Conservation (phyloP, 306 rosid genomes). For the Lathyrus aphaca region DNA sequence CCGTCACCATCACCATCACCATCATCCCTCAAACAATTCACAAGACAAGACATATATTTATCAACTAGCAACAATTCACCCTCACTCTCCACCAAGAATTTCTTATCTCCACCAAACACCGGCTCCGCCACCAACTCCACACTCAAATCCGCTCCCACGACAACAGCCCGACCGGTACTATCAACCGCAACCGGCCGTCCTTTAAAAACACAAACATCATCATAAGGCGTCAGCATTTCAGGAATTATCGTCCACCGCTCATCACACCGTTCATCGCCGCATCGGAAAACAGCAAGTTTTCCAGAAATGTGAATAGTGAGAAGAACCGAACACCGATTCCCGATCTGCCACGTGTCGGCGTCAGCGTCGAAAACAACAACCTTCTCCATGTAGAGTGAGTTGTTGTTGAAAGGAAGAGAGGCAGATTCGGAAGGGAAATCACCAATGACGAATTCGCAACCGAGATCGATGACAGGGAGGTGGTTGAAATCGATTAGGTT, state of each 20-base stretch:
- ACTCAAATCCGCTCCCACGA: slow-evolving; percentile 43
- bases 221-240: slow-evolving; percentile 68
- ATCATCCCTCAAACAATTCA: background rate
- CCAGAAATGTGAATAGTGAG: slow-evolving; percentile 87
- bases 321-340: slow-evolving; percentile 39
- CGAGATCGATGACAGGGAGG: slow-evolving; percentile 50
- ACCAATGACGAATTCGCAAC: slow-evolving; percentile 56
- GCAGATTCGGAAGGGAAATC: background rate
- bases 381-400: slow-evolving; percentile 67
- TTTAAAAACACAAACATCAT: slow-evolving; percentile 62
- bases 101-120: slow-evolving; percentile 92
- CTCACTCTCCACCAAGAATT: slow-evolving; percentile 64
- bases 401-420: background rate
- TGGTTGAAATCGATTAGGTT: slow-evolving; percentile 42
- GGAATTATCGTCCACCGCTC: slow-evolving; percentile 62
- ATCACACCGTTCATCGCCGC: slow-evolving; percentile 43
- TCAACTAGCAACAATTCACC: slow-evolving; percentile 75
- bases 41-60: slow-evolving; percentile 42
- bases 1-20: background rate
- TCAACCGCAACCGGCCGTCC: slow-evolving; percentile 69
- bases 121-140: slow-evolving; percentile 55
- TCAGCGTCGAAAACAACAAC: slow-evolving; percentile 37
- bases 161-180: slow-evolving; percentile 59
- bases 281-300: slow-evolving; percentile 58
- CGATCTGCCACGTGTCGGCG: background rate